These are phyloP conservation scores for Magnusiomyces clavatus DNA, from an alignment of 1,139 yeast genomes.

Conservation along the genomic window DNA sequence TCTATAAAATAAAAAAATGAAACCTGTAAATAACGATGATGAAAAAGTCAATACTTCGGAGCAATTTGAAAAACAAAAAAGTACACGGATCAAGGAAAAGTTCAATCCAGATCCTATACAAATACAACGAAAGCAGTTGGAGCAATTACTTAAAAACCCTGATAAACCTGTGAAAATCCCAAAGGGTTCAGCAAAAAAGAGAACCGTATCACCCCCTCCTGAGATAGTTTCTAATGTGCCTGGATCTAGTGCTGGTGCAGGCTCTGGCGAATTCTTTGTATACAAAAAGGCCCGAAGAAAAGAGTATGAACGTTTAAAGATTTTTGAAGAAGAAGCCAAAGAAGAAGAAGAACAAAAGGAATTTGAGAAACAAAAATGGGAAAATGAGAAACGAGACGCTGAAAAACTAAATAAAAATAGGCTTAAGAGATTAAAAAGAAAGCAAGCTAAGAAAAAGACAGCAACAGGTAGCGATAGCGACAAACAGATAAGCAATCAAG, in stretches of 20 bases:
- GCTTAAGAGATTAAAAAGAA: constrained; percentile 18
- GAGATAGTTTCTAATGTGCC: constrained; percentile 21
- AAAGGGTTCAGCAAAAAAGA: constrained; percentile 4
- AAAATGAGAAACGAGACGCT: constrained; percentile 20
- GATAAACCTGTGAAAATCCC: constrained; percentile 16
- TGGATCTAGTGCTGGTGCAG: constrained; percentile 35
- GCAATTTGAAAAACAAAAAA: not conserved
- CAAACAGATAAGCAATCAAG: not conserved
- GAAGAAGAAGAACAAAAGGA: constrained; percentile 20
- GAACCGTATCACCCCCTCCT: constrained; percentile 19
- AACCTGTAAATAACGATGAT: no score
- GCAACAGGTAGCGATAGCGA: not conserved
- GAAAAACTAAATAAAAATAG: constrained; percentile 29
- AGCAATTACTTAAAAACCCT: constrained; percentile 20
- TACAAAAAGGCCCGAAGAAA: constrained; percentile 31
- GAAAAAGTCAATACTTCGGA: no score
- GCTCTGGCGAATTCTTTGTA: constrained; percentile 35
- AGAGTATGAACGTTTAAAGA: constrained; percentile 26
- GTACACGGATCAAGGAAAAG: constrained; percentile 4
- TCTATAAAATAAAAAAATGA: no score
- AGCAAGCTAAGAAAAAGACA: not conserved
- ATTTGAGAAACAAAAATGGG: constrained; percentile 22
- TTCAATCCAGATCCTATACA: constrained; percentile 13
- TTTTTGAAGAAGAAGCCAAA: constrained; percentile 23
- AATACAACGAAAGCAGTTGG: constrained; percentile 25